phyloP scores from a whole-genome alignment of 306 rosid genomes.

The Castanea crenata region DNA sequence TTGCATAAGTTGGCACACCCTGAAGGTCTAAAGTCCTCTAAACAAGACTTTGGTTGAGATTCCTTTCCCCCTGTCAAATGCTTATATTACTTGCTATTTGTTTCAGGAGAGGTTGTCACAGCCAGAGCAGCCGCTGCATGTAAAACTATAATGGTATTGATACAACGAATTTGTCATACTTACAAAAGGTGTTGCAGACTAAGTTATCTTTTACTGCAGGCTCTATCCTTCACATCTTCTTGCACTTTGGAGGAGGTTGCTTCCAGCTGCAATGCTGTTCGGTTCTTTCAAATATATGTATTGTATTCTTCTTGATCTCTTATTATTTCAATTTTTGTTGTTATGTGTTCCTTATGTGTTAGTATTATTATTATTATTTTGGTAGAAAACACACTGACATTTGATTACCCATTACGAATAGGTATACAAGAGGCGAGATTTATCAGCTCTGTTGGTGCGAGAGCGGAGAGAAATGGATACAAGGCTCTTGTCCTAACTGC shows the following conservation, averaged over 20 bases:
- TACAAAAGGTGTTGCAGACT: not conserved
- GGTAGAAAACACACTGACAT: not conserved
- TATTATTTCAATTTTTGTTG: not conserved
- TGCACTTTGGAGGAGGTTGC: constrained; percentile 38
- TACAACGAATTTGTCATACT: not conserved
- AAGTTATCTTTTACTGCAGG: constrained; percentile 22
- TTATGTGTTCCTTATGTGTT: not conserved
- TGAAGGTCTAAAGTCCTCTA: constrained; percentile 36
- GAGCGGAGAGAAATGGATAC: constrained; percentile 61
- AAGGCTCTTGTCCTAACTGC: constrained; percentile 62
- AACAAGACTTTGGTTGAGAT: not conserved
- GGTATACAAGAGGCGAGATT: constrained; percentile 57
- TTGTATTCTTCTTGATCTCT: not conserved
- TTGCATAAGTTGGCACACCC: constrained; percentile 59
- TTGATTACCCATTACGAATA: constrained; percentile 8
- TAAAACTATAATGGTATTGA: constrained; percentile 59
- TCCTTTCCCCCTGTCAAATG: not conserved
- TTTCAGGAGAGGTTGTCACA: constrained; percentile 66
- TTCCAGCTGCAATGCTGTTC: constrained; percentile 49
- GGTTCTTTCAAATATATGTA: constrained; percentile 75
- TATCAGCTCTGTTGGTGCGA: constrained; percentile 43
- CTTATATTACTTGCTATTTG: not conserved
- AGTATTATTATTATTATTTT: too few species aligned
- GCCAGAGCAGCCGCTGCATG: constrained; percentile 24
- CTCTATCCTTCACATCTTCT: constrained; percentile 43